These are phyloP conservation scores for Viola odorata DNA, from an alignment of 345 rosid species.

Conservation along the genomic window DNA sequence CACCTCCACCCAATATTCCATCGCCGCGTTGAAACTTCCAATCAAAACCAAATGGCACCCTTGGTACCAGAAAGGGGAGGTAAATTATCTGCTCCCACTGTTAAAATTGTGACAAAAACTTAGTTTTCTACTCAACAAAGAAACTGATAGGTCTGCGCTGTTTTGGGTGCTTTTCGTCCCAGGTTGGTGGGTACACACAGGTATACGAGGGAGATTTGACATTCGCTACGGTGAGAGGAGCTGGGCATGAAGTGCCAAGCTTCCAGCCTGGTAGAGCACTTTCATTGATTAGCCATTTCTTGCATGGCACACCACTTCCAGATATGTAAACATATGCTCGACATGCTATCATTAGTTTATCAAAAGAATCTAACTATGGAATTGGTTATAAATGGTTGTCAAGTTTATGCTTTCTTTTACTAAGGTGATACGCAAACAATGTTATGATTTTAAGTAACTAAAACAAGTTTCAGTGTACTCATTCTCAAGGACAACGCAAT, in stretches of 20 bases:
- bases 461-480: too few species aligned
- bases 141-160: not conserved
- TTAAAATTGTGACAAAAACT: not conserved
- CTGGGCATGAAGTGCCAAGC: constrained; percentile 34
- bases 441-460: too few species aligned
- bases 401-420: too few species aligned
- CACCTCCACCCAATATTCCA: constrained; percentile 64
- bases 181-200: constrained; percentile 30
- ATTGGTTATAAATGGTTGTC: too few species aligned
- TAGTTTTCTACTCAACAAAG: not conserved
- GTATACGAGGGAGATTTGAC: constrained; percentile 28
- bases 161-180: not conserved
- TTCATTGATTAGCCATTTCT: constrained; percentile 12
- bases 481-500: too few species aligned
- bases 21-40: constrained; percentile 50
- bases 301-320: constrained; percentile 8
- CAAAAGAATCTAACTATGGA: too few species aligned
- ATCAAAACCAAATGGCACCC: constrained; percentile 60
- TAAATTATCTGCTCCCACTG: not conserved
- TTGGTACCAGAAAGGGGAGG: constrained; percentile 35
- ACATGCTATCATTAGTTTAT: too few species aligned
- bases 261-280: constrained; percentile 32
- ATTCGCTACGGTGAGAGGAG: constrained; percentile 34
- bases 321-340: too few species aligned
- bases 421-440: too few species aligned